These are phyloP conservation scores for Wickerhamiella azyma DNA, from an alignment of 805 yeast species.

Conservation along the genomic window DNA sequence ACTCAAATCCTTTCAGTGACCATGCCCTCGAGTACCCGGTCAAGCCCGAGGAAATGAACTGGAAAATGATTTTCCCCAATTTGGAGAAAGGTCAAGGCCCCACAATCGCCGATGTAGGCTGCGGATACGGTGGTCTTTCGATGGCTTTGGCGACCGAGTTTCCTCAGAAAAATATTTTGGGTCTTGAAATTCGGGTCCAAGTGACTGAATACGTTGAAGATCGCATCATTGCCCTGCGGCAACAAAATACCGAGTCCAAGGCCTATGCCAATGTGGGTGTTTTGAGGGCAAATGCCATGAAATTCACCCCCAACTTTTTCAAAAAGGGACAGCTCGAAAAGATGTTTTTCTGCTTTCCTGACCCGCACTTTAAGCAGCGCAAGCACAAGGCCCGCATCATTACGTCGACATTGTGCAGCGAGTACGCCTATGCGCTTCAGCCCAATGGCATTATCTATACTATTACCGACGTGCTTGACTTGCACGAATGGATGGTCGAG, in stretches of 20 bases:
- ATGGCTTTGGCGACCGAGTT: constrained; percentile 66
- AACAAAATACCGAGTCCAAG: constrained; percentile 30
- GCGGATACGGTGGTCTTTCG: constrained; percentile 91
- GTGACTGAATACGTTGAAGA: constrained; percentile 96
- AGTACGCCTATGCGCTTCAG: constrained; percentile 77
- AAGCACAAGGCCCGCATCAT: constrained; percentile 95
- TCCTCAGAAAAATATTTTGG: constrained; percentile 63
- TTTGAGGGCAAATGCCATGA: constrained; percentile 92
- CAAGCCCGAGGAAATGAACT: constrained; percentile 73
- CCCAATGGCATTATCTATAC: constrained; percentile 88
- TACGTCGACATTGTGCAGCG: constrained; percentile 75
- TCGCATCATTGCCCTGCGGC: constrained; percentile 77
- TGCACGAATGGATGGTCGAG: constrained; percentile 91
- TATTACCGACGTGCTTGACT: constrained; percentile 86
- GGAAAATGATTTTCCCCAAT: constrained; percentile 62
- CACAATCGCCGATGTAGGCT: constrained; percentile 83
- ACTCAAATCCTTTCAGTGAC: constrained; percentile 93
- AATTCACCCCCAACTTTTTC: constrained; percentile 89
- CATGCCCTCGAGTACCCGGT: constrained; percentile 81
- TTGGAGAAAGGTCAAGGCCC: constrained; percentile 38
- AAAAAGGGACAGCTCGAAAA: constrained; percentile 67
- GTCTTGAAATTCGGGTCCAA: constrained; percentile 97
- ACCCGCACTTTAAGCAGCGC: constrained; percentile 94
- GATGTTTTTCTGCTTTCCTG: constrained; percentile 98
- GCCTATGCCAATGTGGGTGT: constrained; percentile 78